Evolutionary conservation across 352 stramenopile genomes (phyloP).

Genomic region (Pythium rishiriense): DNA sequence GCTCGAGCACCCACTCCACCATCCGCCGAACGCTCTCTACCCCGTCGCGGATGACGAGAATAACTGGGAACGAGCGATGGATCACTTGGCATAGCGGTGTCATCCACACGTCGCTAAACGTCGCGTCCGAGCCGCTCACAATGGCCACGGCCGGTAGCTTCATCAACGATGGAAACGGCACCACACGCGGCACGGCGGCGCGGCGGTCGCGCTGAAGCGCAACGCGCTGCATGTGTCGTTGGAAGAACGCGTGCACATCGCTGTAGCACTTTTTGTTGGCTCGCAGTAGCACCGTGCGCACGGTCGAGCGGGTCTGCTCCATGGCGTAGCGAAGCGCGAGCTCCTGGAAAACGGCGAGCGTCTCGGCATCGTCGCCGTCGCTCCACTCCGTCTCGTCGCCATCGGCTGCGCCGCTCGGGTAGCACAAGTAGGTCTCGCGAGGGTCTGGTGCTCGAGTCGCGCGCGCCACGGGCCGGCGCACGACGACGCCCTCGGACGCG

Average conservation of each 20-base stretch:
- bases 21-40: conserved; percentile 52
- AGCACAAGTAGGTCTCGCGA: not conserved
- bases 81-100: conserved; percentile 64
- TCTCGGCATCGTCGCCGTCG: conserved; percentile 20
- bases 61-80: conserved; percentile 67
- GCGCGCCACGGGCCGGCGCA: conserved; percentile 5
- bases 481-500: conserved; percentile 14
- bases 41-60: conserved; percentile 57
- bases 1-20: conserved; percentile 67
- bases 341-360: conserved; percentile 43
- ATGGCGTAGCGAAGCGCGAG: conserved; percentile 66
- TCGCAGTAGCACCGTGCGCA: conserved; percentile 60
- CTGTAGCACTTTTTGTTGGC: conserved; percentile 73
- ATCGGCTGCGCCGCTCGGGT: not conserved
- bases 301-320: conserved; percentile 47
- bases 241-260: conserved; percentile 62
- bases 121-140: conserved; percentile 68
- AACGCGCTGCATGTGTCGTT: conserved; percentile 42
- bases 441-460: not conserved
- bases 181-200: conserved; percentile 5
- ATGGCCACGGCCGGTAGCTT: conserved; percentile 45
- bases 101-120: conserved; percentile 78
- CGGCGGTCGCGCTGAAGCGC: not conserved
- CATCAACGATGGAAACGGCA: conserved; percentile 25
- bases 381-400: not conserved